A percentile compares a stretch with the other conserved stretches of the same genome.
These are phyloP conservation scores for Xylariaceae sp. DNA, from an alignment of 2,329 filamentous ascomycete species.

Conservation along the genomic window DNA sequence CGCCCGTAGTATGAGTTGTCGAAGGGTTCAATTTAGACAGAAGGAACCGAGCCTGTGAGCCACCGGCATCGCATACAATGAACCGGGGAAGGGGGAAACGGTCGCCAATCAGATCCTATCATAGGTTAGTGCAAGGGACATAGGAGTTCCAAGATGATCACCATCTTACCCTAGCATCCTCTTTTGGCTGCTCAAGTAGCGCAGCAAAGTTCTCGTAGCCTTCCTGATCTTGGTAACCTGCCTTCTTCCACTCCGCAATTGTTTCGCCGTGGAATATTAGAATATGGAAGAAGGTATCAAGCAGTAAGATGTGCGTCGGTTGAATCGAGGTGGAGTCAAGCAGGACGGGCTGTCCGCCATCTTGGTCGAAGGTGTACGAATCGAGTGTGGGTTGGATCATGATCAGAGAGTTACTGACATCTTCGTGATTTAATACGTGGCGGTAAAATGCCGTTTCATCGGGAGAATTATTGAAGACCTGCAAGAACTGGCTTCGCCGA, in stretches of 20 bases:
- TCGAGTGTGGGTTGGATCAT: slow-evolving; percentile 99
- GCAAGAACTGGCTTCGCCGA: slow-evolving; percentile 93
- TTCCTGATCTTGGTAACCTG: slow-evolving; percentile 96
- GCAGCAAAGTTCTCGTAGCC: slow-evolving; percentile 95
- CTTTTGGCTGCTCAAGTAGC: slow-evolving; percentile 90
- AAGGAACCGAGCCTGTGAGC: slow-evolving; percentile 95
- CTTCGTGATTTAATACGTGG: slow-evolving; percentile 95
- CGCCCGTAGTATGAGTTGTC: slow-evolving; percentile 92
- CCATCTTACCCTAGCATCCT: slow-evolving; percentile 82
- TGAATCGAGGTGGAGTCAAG: slow-evolving; percentile 97
- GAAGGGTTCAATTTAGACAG: slow-evolving; percentile 97
- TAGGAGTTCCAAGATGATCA: neutral
- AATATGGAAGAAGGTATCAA: slow-evolving; percentile 99
- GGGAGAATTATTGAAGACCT: slow-evolving; percentile 99
- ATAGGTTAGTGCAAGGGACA: slow-evolving; percentile 16
- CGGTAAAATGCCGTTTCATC: slow-evolving; percentile 99
- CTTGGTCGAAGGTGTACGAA: slow-evolving; percentile 95
- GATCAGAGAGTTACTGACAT: slow-evolving; percentile 93
- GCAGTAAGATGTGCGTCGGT: slow-evolving; percentile 86
- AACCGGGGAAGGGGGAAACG: slow-evolving; percentile 98
- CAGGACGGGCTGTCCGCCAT: slow-evolving; percentile 89
- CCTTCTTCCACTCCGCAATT: slow-evolving; percentile 96
- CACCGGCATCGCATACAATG: slow-evolving; percentile 98
- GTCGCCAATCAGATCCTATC: slow-evolving; percentile 90
- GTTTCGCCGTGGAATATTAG: slow-evolving; percentile 99